Base-by-base conservation (phyloP, 2,329 filamentous ascomycete species). In the Verticillium tricorpus region DNA sequence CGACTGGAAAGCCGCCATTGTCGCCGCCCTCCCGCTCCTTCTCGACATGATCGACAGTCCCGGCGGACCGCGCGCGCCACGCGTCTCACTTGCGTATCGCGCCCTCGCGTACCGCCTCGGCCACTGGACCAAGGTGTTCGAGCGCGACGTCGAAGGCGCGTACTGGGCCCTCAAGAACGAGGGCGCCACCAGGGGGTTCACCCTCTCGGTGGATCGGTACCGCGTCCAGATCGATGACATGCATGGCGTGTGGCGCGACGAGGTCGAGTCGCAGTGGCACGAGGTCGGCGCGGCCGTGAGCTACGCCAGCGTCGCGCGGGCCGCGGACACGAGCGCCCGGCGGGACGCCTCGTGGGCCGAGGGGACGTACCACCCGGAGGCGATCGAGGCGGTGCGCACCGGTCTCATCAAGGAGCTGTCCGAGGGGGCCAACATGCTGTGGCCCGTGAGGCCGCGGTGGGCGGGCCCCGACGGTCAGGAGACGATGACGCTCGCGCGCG, bases 341-440 rank as follows among this genome's bases (percentile, higher is more conserved):
- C 28, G 28, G 28, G 28, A 28, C 28, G 28, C 28, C 28, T 28
- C 28, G 28, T 34, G 54, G 25, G 17, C 40, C 15, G 9, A 17
- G n/a, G 40, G 32, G 5, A 54, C 58, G 12, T 59, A 52, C 39
- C 25, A 55, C n/a, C n/a, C 14, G 9, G 40, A 59, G 8, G 52
- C 61, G 1, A 61, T 65, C 1, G 57, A 64, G 1, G 54, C 65
- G 3, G 67, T 74, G 1, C 72, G 77, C 39, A 68, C 71, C 55
- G 72, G 71, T 0, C 71, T 84, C 55, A 72, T 83, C 22, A 69
- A 74, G 3, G 81, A 85, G 70, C 71, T 76, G 25, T 72, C 75
- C 50, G 69, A 73, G 61, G 82, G 81, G 62, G 69, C 73, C 60
- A 74, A 71, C 37, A 75, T 80, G 67, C 68, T 82, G 14, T 78